Base-by-base conservation (phyloP, 2,329 filamentous ascomycete genomes). In the Trichoderma brevicompactum region DNA sequence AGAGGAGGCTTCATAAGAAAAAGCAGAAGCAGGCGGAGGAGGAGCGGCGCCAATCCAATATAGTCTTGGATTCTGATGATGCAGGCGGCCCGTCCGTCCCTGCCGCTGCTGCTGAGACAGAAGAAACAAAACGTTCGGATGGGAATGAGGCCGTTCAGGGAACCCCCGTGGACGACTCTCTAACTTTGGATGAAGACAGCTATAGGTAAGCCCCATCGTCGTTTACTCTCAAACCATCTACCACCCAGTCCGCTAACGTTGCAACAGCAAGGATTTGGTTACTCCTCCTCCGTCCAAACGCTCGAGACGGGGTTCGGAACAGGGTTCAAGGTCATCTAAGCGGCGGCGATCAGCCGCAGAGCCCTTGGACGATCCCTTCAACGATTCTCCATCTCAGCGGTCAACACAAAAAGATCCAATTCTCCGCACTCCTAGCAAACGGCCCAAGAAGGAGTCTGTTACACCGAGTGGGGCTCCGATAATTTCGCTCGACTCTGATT, bases 281-380 rank as follows among this genome's bases (percentile, higher is more conserved):
- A 78, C 77, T 28, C 76, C 77, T 34, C 76, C 78, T 6, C 74
- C 78, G 0, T 80, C 78, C 34, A 80, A 80, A 64, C 77, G 77
- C 61, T 76, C 76, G 49, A 74, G 72, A 54, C 48, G 67, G 17
- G 70, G 68, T 28, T 71, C 70, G 34, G 69, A 59, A 1, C 71
- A 70, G 10, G 50, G 28, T 15, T 65, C 62, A 23, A 65, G 55
- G 17, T 67, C 65, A 2, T 67, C 69, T 8, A 72, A 68, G 34
- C 69, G 60, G 36, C 58, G 56, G 12, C 68, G 68, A 38, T 40
- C 64, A 10, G 69, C 64, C 32, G 61, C 64, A 34, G 67, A 72
- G 32, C 63, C 66, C 23, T 50, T 64, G 28, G 62, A 68, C 9
- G 40, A 59, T 10, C 67, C 66, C 2, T 65, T 66, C 17, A 68